phyloP scores from a whole-genome alignment of 1,139 yeast species.

The Geotrichum siamense region DNA sequence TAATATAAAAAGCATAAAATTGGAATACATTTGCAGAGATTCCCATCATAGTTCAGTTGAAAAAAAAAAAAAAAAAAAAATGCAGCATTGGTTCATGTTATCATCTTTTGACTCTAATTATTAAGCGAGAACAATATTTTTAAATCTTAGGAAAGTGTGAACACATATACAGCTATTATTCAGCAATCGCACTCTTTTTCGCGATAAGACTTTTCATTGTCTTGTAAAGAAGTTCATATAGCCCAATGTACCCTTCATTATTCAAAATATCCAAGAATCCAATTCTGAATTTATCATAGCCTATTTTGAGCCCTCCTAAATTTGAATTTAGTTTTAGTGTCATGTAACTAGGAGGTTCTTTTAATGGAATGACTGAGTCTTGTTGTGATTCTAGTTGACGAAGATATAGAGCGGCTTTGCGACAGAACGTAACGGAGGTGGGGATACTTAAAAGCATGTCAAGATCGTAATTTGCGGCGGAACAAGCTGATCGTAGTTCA shows the following conservation, averaged over 20 bases:
- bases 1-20: too few species aligned
- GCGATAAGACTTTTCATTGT: slow-evolving; percentile 20
- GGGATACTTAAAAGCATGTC: slow-evolving; percentile 10
- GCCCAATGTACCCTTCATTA: slow-evolving; percentile 20
- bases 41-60: too few species aligned
- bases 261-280: slow-evolving; percentile 19
- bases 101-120: too few species aligned
- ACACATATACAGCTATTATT: too few species aligned
- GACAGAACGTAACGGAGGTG: slow-evolving; percentile 20
- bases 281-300: slow-evolving; percentile 21
- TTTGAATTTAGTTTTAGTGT: slow-evolving; percentile 11
- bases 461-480: slow-evolving; percentile 1
- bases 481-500: slow-evolving; percentile 7
- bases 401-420: slow-evolving; percentile 41
- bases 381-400: slow-evolving; percentile 44
- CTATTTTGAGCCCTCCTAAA: slow-evolving; percentile 19
- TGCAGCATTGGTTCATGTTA: too few species aligned
- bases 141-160: too few species aligned
- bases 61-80: too few species aligned
- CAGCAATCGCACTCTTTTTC: too few species aligned
- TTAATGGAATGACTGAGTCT: slow-evolving; percentile 36
- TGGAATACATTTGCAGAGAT: too few species aligned
- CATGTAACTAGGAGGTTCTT: slow-evolving; percentile 37
- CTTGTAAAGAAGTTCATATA: slow-evolving; percentile 17
- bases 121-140: too few species aligned